A percentile compares a stretch with the other conserved stretches of the same genome.
These are phyloP conservation scores for Fusarium pseudoanthophilum DNA, from an alignment of 2,329 filamentous ascomycete species.

Conservation along the genomic window DNA sequence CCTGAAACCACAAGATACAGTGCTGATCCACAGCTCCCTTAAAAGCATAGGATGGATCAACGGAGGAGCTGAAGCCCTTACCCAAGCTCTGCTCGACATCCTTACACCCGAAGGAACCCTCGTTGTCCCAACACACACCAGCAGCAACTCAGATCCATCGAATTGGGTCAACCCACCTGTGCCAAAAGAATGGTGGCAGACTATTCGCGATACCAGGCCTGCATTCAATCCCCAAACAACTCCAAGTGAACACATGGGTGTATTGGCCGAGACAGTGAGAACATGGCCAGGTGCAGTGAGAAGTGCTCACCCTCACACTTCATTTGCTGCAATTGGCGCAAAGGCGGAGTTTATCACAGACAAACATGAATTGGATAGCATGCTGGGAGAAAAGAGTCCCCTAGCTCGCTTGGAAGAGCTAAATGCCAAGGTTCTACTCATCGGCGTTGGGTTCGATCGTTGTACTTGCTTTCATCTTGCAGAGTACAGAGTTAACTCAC, in stretches of 20 bases:
- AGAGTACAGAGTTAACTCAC: not conserved
- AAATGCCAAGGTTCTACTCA: not conserved
- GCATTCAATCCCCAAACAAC: not conserved
- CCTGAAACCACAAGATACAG: not conserved
- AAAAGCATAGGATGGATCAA: conserved; percentile 2
- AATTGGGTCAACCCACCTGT: not conserved
- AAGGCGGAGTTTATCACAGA: not conserved
- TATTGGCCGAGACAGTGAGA: not conserved
- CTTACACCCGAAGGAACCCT: not conserved
- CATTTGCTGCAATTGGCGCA: not conserved
- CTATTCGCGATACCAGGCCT: not conserved
- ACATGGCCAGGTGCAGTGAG: conserved; percentile 5
- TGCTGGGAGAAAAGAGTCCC: conserved; percentile 1
- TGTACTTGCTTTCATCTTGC: conserved; percentile 14
- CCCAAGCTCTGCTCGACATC: not conserved
- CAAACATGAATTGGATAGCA: not conserved
- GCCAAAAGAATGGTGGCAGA: conserved; percentile 1
- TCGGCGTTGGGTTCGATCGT: not conserved
- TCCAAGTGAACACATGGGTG: not conserved
- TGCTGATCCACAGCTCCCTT: conserved; percentile 3
- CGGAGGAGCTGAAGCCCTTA: not conserved
- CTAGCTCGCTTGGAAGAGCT: not conserved
- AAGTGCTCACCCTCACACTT: conserved; percentile 3
- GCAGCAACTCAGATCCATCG: conserved; percentile 8
- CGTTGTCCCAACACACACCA: not conserved